Evolutionary conservation across 139 green algal species (phyloP), one percentile per base, ranked within the genome.

Genomic region (Spirogloea muscicola): DNA sequence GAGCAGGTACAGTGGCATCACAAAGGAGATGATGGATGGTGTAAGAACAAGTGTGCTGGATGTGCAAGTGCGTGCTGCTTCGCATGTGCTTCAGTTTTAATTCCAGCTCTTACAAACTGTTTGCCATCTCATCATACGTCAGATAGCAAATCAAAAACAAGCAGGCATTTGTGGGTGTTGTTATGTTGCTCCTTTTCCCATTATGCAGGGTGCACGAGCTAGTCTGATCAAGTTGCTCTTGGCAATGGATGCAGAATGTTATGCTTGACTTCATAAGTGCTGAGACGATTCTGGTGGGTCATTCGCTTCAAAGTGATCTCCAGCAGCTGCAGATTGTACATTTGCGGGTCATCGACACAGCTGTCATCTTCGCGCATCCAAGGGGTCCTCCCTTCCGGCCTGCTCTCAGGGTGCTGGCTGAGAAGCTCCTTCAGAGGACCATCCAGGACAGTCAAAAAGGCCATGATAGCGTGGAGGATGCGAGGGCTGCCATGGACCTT

Each of bases 231-330:
- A 55, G 21, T 55, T 21, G 46, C n/a, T 55, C 21, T 18, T 69
- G 7, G 18, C 29, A n/a, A 10, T 10, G 7, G n/a, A n/a, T n/a
- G 49, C 64, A 74, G 64, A n/a, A 27, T 3, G 68, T 80, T 49
- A 27, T 86, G 0, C 41, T 86, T 46, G 48, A 77, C 29, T 81
- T 88, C 27, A 58, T 95, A 4, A 34, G 41, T 0, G 61, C 82
- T 3, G 87, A 96, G 65, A 88, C 85, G 2, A 77, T 97, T 59
- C 73, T 96, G 57, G 88, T 96, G 18, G 92, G 91, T 1, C 92
- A 97, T 77, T 87, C 86, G n/a, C 84, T 96, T 51, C 88, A 97
- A 62, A 97, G 95, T 81, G 92, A 97, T 81, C 76, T 97, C 43
- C 37, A 55, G 1, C 82, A 82, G 5, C 85, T 96, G 33, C 46